Base-by-base conservation (phyloP, 1,139 yeast genomes). In the Taiozyma sp. region DNA sequence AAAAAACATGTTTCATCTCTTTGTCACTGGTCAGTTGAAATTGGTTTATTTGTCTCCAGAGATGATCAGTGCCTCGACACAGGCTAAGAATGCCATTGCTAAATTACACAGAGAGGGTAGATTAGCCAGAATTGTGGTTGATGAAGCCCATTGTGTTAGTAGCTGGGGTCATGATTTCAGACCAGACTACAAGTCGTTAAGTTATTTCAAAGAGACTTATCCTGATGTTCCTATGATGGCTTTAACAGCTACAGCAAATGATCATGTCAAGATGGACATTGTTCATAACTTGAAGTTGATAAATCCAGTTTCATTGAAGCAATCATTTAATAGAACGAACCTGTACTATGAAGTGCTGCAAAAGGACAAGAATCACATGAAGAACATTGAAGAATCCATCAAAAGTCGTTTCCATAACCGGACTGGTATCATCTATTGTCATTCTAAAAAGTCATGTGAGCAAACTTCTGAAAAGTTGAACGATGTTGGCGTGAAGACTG, bases 161-260 rank as follows among this genome's bases (percentile, higher is more conserved):
- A 87, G 96, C 11, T 95, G 99, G 99, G 99, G 99, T 19, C 99
- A 95, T 68, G 99, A 95, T 68, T 95, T 95, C 66, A 76, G 99
- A 52, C 98, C 98, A 0, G 98, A 93, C 67, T 95, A 95, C 69
- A 88, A 90, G 62, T 86, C 84, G 32, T 74, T 95, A 66, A 83
- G 83, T 41, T 76, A 77, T 56, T 86, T 95, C 67, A 88, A 90
- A 62, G 68, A 72, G 37, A 77, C 80, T 52, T 93, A 79, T 63
- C 95, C 96, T 0, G 78, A 76, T 46, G 81, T 89, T 8, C 99
- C 99, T 1, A 74, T 95, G 57, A 91, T 95, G 90, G 99, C 99
- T 0, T 73, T 95, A 50, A 95, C 99, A 0, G 99, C 99, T 0
- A 95, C 99, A 0, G 99, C 99, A 2, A 93, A 91, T 66, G 91